Conservation (phyloP, 148 eudicot genomes). For the Linanthus parryae region DNA sequence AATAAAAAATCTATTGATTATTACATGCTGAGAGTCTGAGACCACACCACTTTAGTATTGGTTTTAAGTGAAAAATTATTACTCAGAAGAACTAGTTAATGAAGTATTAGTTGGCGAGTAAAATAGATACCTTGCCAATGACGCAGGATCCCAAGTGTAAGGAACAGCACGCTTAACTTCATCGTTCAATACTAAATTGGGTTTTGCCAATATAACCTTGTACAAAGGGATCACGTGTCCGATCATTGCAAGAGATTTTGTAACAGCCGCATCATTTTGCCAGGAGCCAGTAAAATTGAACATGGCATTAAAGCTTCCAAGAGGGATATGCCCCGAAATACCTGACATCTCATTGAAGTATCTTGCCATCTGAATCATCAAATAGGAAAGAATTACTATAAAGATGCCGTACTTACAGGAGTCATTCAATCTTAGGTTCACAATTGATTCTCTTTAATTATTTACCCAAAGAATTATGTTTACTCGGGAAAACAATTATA, state of each 20-base stretch:
- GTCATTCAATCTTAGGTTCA: no score
- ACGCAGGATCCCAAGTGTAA: constrained; percentile 91
- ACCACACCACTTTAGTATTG: no score
- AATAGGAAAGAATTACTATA: no score
- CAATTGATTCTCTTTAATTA: no score
- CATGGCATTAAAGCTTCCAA: constrained; percentile 98
- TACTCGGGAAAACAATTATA: no score
- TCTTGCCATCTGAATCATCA: constrained; percentile 61
- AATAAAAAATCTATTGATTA: no score
- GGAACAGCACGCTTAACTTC: constrained; percentile 87
- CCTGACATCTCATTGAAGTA: constrained; percentile 66
- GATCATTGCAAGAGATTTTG: constrained; percentile 90
- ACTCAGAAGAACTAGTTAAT: constrained; percentile 1
- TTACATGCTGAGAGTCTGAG: no score
- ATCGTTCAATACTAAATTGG: constrained; percentile 53
- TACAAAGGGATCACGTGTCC: constrained; percentile 67
- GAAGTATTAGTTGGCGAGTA: background rate
- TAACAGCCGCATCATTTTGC: constrained; percentile 84
- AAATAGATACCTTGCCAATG: constrained; percentile 76
- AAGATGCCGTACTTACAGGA: no score
- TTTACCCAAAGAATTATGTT: no score
- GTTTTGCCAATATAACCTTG: constrained; percentile 42
- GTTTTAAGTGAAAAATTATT: no score
- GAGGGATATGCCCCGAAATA: constrained; percentile 66
- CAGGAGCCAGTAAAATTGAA: constrained; percentile 87